These are phyloP conservation scores for Hypsizygus marmoreus DNA, from an alignment of 768 basidiomycete genomes.

Conservation along the genomic window DNA sequence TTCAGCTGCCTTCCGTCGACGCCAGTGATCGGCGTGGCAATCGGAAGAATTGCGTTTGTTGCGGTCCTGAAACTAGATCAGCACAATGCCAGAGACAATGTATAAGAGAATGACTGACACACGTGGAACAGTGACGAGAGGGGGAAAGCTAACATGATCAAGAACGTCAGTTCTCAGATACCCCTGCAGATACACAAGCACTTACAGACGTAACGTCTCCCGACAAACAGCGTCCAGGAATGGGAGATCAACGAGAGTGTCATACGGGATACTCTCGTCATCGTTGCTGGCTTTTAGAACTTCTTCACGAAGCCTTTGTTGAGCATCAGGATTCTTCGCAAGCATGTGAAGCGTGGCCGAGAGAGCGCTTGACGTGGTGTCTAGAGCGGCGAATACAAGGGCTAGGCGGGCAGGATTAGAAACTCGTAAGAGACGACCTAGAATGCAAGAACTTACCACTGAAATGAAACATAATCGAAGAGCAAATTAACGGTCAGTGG, in stretches of 20 bases:
- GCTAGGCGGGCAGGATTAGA: no score
- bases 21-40: conserved; percentile 30
- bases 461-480: no score
- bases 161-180: no score
- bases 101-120: conserved; percentile 18
- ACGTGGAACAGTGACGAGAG: conserved; percentile 20
- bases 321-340: conserved; percentile 30
- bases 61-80: conserved; percentile 17
- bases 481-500: no score
- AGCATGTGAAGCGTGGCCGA: conserved; percentile 30
- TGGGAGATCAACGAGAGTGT: conserved; percentile 20
- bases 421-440: no score
- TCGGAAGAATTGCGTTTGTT: conserved; percentile 28
- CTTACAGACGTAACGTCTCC: conserved; percentile 23
- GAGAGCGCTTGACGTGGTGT: conserved; percentile 35
- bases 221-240: conserved; percentile 25
- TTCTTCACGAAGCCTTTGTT: conserved; percentile 39
- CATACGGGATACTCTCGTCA: conserved; percentile 19
- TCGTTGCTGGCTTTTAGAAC: conserved; percentile 27
- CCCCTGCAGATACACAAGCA: conserved; percentile 12
- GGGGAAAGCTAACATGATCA: conserved; percentile 22
- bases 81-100: no score
- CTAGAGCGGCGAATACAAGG: conserved; percentile 33
- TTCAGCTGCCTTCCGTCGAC: conserved; percentile 27
- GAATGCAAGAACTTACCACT: no score